These are phyloP conservation scores for Cercospora nicotianae DNA, from an alignment of 2,329 filamentous ascomycete species.

Conservation along the genomic window DNA sequence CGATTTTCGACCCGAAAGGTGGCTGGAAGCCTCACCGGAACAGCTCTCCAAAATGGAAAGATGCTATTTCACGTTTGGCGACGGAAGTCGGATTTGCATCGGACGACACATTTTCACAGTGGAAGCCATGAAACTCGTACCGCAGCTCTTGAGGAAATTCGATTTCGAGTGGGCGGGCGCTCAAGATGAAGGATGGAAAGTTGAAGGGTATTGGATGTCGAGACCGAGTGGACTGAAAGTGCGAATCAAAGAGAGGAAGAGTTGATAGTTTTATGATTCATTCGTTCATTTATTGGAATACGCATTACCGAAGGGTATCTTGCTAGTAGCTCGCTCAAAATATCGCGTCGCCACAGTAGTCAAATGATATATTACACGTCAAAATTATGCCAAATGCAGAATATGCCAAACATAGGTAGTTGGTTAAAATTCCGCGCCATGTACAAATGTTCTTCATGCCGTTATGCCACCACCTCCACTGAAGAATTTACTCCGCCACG, in stretches of 20 bases:
- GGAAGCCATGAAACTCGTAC: constrained; percentile 36
- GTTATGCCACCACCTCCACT: constrained; percentile 5
- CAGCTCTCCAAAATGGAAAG: constrained; percentile 46
- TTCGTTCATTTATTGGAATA: background rate
- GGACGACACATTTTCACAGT: constrained; percentile 33
- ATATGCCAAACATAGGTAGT: background rate
- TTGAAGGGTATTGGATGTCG: constrained; percentile 1
- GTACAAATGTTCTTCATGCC: background rate
- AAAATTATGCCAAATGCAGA: background rate
- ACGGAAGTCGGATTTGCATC: constrained; percentile 38
- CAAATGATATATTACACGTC: background rate
- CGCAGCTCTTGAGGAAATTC: constrained; percentile 30
- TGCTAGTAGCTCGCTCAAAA: background rate
- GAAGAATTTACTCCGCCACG: constrained; percentile 23
- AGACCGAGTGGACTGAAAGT: constrained; percentile 2
- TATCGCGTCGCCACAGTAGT: background rate
- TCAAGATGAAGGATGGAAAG: background rate
- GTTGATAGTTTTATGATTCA: background rate
- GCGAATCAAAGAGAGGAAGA: background rate
- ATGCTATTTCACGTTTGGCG: constrained; percentile 35
- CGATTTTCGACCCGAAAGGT: constrained; percentile 16
- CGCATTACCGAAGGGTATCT: constrained; percentile 7
- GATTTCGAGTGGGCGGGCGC: constrained; percentile 12
- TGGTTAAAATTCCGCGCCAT: background rate
- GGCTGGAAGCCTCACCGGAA: constrained; percentile 38